phyloP scores from a whole-genome alignment of 169 alveolate genomes.

The Eimeria sp. region DNA sequence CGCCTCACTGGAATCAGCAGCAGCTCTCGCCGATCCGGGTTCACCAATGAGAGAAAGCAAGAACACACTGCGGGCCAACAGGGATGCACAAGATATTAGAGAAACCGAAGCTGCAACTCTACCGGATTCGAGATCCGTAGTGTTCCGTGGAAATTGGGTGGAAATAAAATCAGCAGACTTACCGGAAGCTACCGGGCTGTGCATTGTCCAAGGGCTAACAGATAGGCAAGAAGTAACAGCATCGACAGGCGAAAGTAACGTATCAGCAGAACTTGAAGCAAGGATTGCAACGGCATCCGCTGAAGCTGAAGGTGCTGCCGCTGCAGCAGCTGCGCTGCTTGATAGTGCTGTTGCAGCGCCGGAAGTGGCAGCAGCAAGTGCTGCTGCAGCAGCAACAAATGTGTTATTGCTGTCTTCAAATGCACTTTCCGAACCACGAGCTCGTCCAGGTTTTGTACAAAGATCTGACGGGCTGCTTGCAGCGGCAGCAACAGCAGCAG shows the following conservation, averaged over 20 bases:
- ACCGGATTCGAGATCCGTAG: not conserved
- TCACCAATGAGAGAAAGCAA: not conserved
- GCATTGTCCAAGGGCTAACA: not conserved
- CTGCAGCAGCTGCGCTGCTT: constrained; percentile 69
- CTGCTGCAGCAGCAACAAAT: constrained; percentile 71
- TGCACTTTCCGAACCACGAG: not conserved
- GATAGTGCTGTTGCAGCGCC: constrained; percentile 59
- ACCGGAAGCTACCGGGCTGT: not conserved
- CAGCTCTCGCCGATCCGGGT: not conserved
- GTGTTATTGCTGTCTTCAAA: constrained; percentile 32
- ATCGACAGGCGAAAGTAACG: constrained; percentile 8
- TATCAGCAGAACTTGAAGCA: not conserved
- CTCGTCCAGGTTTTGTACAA: not conserved
- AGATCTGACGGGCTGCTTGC: constrained; percentile 33
- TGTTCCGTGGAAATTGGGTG: not conserved
- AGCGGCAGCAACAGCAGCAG: constrained; percentile 69
- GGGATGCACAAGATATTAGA: not conserved
- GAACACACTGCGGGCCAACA: no score
- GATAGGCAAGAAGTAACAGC: constrained; percentile 17
- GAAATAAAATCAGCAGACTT: not conserved
- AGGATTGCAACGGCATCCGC: constrained; percentile 58
- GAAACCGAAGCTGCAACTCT: not conserved
- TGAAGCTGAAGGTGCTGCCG: constrained; percentile 59
- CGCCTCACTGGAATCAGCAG: not conserved
- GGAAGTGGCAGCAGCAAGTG: constrained; percentile 66